These are phyloP conservation scores for Coemansia sp. DNA, from an alignment of 192 early-diverging fungal species.

Conservation along the genomic window DNA sequence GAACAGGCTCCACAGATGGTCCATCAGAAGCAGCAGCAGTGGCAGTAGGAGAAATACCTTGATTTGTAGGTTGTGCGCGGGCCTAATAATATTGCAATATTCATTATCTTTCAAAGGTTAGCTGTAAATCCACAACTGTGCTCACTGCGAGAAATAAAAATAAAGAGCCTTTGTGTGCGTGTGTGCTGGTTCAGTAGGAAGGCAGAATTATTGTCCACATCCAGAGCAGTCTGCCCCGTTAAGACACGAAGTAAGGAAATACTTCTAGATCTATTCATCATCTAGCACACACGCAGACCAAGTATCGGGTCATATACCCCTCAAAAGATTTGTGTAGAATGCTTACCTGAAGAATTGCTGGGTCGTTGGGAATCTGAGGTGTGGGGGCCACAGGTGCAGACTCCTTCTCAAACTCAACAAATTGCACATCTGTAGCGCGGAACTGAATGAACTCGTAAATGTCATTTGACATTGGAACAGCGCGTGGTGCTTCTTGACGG, in stretches of 20 bases:
- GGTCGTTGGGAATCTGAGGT: slow-evolving; percentile 70
- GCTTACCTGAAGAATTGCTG: slow-evolving; percentile 73
- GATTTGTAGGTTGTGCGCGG: neutral
- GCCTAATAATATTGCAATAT: neutral
- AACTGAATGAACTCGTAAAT: slow-evolving; percentile 93
- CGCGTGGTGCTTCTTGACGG: slow-evolving; percentile 51
- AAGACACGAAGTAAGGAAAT: slow-evolving; percentile 39
- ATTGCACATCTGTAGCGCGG: slow-evolving; percentile 89
- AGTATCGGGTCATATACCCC: neutral
- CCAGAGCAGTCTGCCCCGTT: slow-evolving; percentile 16
- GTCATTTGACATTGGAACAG: slow-evolving; percentile 72
- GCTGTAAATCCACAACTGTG: neutral
- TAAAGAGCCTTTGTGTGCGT: neutral
- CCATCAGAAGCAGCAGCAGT: neutral
- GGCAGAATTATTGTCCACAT: slow-evolving; percentile 53
- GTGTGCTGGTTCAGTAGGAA: slow-evolving; percentile 24
- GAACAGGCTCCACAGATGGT: neutral
- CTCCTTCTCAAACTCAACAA: slow-evolving; percentile 65
- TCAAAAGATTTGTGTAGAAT: neutral
- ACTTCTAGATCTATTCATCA: slow-evolving; percentile 44
- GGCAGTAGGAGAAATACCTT: neutral
- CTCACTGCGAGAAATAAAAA: neutral
- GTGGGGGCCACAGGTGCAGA: slow-evolving; percentile 56
- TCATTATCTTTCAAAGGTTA: neutral
- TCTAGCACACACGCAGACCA: slow-evolving; percentile 5